Base-by-base conservation (phyloP, 495 filamentous ascomycete species). In the Penicillium arizonense region DNA sequence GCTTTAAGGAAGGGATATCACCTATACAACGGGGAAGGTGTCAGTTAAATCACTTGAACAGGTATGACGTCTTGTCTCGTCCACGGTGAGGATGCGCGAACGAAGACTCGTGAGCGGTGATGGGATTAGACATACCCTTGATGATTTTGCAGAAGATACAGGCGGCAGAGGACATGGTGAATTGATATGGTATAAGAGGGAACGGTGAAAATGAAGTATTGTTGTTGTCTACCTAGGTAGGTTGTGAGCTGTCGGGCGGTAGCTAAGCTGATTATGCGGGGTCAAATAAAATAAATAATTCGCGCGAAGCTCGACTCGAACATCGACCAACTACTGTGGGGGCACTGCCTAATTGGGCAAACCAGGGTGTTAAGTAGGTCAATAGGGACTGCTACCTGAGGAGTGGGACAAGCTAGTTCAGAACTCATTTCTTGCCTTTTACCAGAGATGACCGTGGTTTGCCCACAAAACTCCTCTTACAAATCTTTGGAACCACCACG, bases 81-180 rank as follows among this genome's bases (percentile, higher is more conserved):
- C 8, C 28, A 30, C 46, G 16, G 16, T 18, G 42, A 9, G 46
- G 32, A 30, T 30, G 28, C 28, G 28, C 28, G 7, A 30, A 30
- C 28, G 8, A 2, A 2, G 7, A 30, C 5, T 7, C 5, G 28
- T 5, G 24, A 37, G 39, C n/a, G 44, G 14, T 43, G 28, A 38
- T 5, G 32, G 37, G 40, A 30, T 49, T 50, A 7, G 14, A 57
- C 70, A 52, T 74, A 87, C 91, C 94, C 79, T 95, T 96, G 74
- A 98, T 88, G 68, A 98, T 97, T 66, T 88, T 96, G 82, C 94
- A 98, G 78, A 98, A 98, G 69, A 97, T 92, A 63, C 94, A 98
- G 39, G 89, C 82, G 18, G 86, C 79, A 42, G 72, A 68, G 24
- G 72, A 62, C 72, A 75, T 77, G 30, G 44, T 68, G 41, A 30